Evolutionary conservation across 306 rosid species (phyloP).

Genomic region (Pyrus betulifolia): DNA sequence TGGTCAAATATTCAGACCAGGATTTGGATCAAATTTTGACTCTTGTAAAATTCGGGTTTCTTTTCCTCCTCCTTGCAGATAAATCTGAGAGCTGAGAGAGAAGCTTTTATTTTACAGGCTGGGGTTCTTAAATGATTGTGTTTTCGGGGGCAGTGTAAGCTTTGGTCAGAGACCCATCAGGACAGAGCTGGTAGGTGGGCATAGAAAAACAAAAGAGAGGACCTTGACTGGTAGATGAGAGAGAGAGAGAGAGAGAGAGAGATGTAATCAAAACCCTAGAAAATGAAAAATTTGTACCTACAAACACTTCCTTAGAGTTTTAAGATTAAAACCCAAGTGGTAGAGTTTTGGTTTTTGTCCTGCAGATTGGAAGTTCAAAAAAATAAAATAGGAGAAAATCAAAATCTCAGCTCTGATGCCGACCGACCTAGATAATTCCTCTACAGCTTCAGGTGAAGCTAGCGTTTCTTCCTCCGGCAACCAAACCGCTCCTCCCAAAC

Average conservation of each 20-base stretch:
- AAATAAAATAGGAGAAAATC: not conserved
- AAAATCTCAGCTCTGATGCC: slow-evolving; percentile 32
- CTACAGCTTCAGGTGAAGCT: slow-evolving; percentile 79
- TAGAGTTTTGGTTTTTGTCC: slow-evolving; percentile 21
- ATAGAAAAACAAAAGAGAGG: not conserved
- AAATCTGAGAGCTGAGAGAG: slow-evolving; percentile 9
- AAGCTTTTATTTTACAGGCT: slow-evolving; percentile 18
- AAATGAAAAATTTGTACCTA: slow-evolving; percentile 19
- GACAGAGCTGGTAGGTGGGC: slow-evolving; percentile 60
- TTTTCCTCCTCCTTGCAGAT: not conserved
- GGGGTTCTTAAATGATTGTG: slow-evolving; percentile 41
- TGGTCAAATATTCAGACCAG: not conserved
- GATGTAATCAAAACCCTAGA: slow-evolving; percentile 33
- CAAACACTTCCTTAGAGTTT: slow-evolving; percentile 29
- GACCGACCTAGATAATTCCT: slow-evolving; percentile 62
- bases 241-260: slow-evolving; percentile 25
- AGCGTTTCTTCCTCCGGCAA: slow-evolving; percentile 75
- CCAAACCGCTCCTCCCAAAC: slow-evolving; percentile 40
- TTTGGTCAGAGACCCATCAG: slow-evolving; percentile 47
- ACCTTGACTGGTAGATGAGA: slow-evolving; percentile 66
- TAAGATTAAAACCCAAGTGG: slow-evolving; percentile 25
- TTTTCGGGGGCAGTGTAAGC: slow-evolving; percentile 40
- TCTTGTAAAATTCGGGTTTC: not conserved
- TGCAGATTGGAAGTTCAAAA: slow-evolving; percentile 12
- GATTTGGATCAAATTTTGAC: slow-evolving; percentile 19